A percentile compares a stretch with the other conserved stretches of the same genome.
phyloP scores from a whole-genome alignment of 495 filamentous ascomycete species.

The Penicillium alfredii region DNA sequence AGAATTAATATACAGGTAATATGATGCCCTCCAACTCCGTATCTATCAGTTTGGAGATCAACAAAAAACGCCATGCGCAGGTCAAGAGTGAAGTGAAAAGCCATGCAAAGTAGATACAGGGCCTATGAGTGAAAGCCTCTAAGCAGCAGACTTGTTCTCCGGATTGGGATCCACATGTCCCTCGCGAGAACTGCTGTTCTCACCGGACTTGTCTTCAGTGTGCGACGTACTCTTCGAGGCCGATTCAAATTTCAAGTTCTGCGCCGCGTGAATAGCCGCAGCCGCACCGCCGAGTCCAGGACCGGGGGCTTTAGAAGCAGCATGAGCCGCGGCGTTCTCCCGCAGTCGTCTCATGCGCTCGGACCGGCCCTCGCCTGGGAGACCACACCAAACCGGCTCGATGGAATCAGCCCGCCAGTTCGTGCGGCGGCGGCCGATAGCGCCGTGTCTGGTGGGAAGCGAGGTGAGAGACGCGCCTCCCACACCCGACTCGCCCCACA shows the following conservation, averaged over 20 bases:
- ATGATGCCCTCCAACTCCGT: slow-evolving; percentile 4
- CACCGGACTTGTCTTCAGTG: slow-evolving; percentile 2
- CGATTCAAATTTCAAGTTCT: slow-evolving; percentile 3
- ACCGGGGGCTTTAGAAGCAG: slow-evolving; percentile 13
- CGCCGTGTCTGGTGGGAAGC: slow-evolving; percentile 23
- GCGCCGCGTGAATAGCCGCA: slow-evolving; percentile 8
- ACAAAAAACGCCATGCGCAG: slow-evolving; percentile 15
- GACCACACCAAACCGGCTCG: slow-evolving; percentile 39
- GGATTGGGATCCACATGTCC: background rate
- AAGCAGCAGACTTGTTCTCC: background rate
- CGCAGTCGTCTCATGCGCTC: slow-evolving; percentile 39
- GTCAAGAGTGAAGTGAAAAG: no score
- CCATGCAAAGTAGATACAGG: no score
- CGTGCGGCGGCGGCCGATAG: slow-evolving; percentile 18
- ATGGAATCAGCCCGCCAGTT: slow-evolving; percentile 46
- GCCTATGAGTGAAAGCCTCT: background rate
- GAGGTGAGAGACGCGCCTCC: slow-evolving; percentile 29
- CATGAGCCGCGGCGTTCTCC: slow-evolving; percentile 27
- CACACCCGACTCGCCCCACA: slow-evolving; percentile 57
- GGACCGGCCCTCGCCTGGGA: slow-evolving; percentile 40
- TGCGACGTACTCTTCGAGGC: slow-evolving; percentile 6
- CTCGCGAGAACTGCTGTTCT: background rate
- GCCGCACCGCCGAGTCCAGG: slow-evolving; percentile 10
- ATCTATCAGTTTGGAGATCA: slow-evolving; percentile 3
- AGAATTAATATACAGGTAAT: slow-evolving; percentile 16